These are phyloP conservation scores for Solanum bulbocastanum DNA, from an alignment of 257 asterid genomes.

Conservation along the genomic window DNA sequence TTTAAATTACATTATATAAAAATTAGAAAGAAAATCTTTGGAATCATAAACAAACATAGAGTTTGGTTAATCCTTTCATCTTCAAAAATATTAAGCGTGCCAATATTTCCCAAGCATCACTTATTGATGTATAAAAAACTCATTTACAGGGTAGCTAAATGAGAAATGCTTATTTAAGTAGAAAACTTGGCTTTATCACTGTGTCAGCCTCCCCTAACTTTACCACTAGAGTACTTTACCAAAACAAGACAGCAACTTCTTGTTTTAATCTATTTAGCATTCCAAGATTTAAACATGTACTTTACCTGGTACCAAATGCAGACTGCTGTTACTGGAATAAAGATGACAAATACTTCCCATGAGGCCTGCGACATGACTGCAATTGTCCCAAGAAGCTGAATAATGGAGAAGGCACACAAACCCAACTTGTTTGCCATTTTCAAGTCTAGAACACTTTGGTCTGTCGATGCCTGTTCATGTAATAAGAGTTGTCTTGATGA, in stretches of 20 bases:
- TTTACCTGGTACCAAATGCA: conserved; percentile 89
- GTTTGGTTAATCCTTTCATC: not conserved
- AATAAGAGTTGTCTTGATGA: not conserved
- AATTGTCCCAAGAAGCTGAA: conserved; percentile 81
- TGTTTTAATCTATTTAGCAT: not conserved
- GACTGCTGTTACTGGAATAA: conserved; percentile 85
- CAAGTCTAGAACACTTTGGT: conserved; percentile 86
- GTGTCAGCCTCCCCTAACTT: not conserved
- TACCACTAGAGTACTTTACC: not conserved
- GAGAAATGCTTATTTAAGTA: not conserved
- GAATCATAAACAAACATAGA: not conserved
- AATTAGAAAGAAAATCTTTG: not conserved
- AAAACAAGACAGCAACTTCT: not conserved
- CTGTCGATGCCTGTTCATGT: conserved; percentile 60
- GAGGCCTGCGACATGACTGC: conserved; percentile 97
- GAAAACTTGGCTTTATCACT: not conserved
- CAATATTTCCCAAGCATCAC: not conserved
- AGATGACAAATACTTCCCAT: conserved; percentile 89
- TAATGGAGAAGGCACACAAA: conserved; percentile 87
- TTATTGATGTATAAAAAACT: not conserved
- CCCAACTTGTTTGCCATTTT: conserved; percentile 78
- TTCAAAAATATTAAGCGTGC: not conserved
- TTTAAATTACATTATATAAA: not conserved
- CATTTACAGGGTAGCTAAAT: not conserved
- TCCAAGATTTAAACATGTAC: not conserved